Evolutionary conservation across 2,329 filamentous ascomycete species (phyloP).

Genomic region (Lasiodiplodia citricola): DNA sequence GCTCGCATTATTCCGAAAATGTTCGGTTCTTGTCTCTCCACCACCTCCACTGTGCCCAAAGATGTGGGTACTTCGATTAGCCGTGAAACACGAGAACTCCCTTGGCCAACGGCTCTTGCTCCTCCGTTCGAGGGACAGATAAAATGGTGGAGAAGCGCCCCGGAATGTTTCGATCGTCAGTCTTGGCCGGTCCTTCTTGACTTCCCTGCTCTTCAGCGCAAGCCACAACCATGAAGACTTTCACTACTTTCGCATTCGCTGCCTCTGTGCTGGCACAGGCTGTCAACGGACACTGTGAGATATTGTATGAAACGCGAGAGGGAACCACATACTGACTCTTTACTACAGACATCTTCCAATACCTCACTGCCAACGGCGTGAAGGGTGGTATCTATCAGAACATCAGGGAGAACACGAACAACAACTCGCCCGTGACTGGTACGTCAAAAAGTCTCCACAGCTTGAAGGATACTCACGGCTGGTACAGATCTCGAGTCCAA

Average conservation of each 20-base stretch:
- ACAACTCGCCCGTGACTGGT: constrained; percentile 44
- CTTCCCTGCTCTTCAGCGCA: not conserved
- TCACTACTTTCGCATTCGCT: constrained; percentile 39
- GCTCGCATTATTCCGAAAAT: not conserved
- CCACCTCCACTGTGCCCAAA: not conserved
- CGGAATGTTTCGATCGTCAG: constrained; percentile 9
- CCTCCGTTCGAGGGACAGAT: constrained; percentile 1
- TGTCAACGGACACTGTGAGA: constrained; percentile 44
- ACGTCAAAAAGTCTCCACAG: not conserved
- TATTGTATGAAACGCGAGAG: not conserved
- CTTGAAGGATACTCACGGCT: not conserved
- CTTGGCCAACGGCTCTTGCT: not conserved
- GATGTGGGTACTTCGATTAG: constrained; percentile 1
- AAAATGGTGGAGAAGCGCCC: not conserved
- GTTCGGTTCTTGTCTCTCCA: not conserved
- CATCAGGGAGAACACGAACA: constrained; percentile 44
- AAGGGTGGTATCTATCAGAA: constrained; percentile 44
- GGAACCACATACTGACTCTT: not conserved
- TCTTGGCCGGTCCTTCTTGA: constrained; percentile 12
- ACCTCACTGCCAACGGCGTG: constrained; percentile 42
- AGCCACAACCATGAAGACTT: constrained; percentile 39
- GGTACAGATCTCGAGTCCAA: constrained; percentile 33
- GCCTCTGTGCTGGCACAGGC: constrained; percentile 40
- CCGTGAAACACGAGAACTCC: constrained; percentile 8
- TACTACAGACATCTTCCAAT: constrained; percentile 44